Evolutionary conservation across 768 basidiomycete species (phyloP).

Genomic region (Leccinum barrowsii): DNA sequence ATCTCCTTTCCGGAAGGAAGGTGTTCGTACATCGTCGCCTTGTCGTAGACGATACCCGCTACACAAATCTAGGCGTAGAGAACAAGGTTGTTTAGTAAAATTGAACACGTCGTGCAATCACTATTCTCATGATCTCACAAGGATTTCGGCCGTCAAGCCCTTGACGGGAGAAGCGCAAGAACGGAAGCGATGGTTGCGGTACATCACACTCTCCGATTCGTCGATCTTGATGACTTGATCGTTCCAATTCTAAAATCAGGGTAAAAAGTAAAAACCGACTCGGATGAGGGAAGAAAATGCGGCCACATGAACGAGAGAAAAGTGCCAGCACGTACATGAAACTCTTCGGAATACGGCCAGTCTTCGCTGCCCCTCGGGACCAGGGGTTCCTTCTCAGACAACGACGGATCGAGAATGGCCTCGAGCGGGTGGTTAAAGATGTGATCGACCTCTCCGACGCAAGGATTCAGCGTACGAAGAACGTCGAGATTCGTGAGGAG

Average conservation of each 20-base stretch:
- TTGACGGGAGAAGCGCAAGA: constrained; percentile 77
- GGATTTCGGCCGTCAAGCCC: constrained; percentile 78
- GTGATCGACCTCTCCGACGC: constrained; percentile 64
- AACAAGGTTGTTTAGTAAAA: not conserved
- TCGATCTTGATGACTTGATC: constrained; percentile 41
- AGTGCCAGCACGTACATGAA: constrained; percentile 52
- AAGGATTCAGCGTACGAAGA: constrained; percentile 50
- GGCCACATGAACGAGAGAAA: not conserved
- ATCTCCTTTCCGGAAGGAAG: constrained; percentile 52
- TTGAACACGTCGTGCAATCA: not conserved
- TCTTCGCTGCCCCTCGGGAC: constrained; percentile 58
- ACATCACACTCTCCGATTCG: constrained; percentile 49
- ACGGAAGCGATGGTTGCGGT: constrained; percentile 84
- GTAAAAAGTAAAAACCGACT: not conserved
- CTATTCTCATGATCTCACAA: constrained; percentile 67
- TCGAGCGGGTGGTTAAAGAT: constrained; percentile 82
- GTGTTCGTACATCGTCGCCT: constrained; percentile 47
- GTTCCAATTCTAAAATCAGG: constrained; percentile 45
- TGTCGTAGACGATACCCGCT: constrained; percentile 63
- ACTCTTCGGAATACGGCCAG: constrained; percentile 76
- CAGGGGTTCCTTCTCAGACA: constrained; percentile 42
- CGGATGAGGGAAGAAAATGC: not conserved
- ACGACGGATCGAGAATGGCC: constrained; percentile 61
- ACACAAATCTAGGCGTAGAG: constrained; percentile 30
- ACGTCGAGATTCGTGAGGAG: constrained; percentile 53